Evolutionary conservation across 2,329 filamentous ascomycete genomes (phyloP).

Genomic region (Aspergillaceae sp.): DNA sequence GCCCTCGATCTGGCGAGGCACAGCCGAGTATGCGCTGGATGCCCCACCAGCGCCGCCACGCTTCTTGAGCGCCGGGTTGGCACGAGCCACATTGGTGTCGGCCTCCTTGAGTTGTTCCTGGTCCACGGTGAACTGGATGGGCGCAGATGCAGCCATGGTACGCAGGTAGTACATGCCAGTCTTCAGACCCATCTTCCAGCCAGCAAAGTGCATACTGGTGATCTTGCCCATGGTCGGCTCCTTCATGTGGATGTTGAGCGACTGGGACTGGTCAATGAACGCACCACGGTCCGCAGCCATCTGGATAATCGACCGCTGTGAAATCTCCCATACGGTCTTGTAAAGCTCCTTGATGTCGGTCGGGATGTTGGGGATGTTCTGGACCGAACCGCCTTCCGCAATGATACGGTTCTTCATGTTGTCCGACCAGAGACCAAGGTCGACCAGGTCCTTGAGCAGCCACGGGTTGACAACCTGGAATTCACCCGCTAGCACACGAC

Average conservation of each 20-base stretch:
- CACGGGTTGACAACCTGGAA: slow-evolving; percentile 99
- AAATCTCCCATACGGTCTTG: slow-evolving; percentile 99
- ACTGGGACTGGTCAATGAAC: slow-evolving; percentile 98
- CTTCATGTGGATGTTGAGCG: slow-evolving; percentile 98
- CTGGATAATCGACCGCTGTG: slow-evolving; percentile 87
- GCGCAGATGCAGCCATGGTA: slow-evolving; percentile 90
- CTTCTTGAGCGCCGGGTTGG: slow-evolving; percentile 57
- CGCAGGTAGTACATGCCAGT: slow-evolving; percentile 99
- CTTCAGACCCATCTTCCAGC: slow-evolving; percentile 98
- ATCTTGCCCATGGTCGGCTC: slow-evolving; percentile 99
- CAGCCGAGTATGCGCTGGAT: slow-evolving; percentile 50
- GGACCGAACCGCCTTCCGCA: slow-evolving; percentile 87
- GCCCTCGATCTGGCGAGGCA: slow-evolving; percentile 56
- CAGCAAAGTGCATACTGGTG: slow-evolving; percentile 97
- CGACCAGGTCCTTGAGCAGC: slow-evolving; percentile 95
- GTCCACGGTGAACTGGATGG: slow-evolving; percentile 98
- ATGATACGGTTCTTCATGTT: slow-evolving; percentile 99
- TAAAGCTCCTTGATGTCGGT: slow-evolving; percentile 93
- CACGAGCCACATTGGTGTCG: slow-evolving; percentile 67
- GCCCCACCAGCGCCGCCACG: slow-evolving; percentile 49
- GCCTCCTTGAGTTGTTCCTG: slow-evolving; percentile 85
- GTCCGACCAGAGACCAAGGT: slow-evolving; percentile 96
- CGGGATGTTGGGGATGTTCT: slow-evolving; percentile 94
- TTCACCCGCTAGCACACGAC: slow-evolving; percentile 92
- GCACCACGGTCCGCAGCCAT: slow-evolving; percentile 98